phyloP scores from a whole-genome alignment of 768 basidiomycete species.

The Boletus rubescentipes region DNA sequence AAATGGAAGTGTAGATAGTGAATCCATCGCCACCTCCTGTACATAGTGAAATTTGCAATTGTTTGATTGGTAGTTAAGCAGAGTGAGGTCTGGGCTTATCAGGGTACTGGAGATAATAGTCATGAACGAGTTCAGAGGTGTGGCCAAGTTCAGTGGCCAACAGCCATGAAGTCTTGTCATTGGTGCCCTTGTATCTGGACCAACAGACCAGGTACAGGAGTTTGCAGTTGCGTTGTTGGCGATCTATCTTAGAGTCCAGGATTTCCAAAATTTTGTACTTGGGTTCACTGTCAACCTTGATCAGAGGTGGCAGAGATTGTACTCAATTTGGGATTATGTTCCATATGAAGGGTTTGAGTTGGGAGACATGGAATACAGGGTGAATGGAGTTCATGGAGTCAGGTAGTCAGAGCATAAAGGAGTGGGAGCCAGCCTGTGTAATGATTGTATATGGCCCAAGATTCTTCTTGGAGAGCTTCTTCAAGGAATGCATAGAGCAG shows the following conservation, averaged over 20 bases:
- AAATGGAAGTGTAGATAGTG: too few relatives aligned
- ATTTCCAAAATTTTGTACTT: background rate
- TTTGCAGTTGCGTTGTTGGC: background rate
- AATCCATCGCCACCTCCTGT: too few relatives aligned
- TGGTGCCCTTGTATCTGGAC: background rate
- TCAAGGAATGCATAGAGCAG: background rate
- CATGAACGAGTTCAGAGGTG: too few relatives aligned
- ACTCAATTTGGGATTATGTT: too few relatives aligned
- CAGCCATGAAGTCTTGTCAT: background rate
- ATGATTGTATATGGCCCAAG: too few relatives aligned
- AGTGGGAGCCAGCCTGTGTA: too few relatives aligned
- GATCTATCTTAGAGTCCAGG: too few relatives aligned
- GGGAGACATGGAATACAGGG: background rate
- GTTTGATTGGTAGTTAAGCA: too few relatives aligned
- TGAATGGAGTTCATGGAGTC: background rate
- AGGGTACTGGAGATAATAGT: too few relatives aligned
- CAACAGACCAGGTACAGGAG: background rate
- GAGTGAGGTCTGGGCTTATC: too few relatives aligned
- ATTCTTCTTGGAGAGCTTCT: background rate
- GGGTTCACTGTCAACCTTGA: background rate
- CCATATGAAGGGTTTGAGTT: background rate
- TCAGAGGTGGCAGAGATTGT: background rate
- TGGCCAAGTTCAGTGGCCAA: background rate
- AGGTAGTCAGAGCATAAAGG: background rate
- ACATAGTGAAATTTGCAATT: too few relatives aligned